Evolutionary conservation across 192 early-diverging fungal genomes (phyloP), one percentile per base, ranked within the genome.

Genomic region (Podila clonocystis): DNA sequence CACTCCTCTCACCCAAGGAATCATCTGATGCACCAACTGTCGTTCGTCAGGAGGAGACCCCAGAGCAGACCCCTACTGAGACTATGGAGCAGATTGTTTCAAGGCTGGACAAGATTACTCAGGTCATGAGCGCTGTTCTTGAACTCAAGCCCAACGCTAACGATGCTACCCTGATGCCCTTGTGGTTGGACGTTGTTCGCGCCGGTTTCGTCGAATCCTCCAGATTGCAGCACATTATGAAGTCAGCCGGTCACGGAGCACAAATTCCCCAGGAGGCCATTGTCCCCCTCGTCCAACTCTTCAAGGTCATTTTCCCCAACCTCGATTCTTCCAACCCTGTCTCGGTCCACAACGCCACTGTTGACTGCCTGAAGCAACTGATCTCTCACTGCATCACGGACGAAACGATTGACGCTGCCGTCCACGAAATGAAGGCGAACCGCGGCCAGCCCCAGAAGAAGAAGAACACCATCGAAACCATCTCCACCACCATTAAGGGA

Each of bases 91-190:
- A 83, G 65, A 74, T 76, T 70, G 67, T 82, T 75, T 69, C 78
- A 67, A 65, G 87, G 77, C 70, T 87, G 72, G 55, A 84, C 83
- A 82, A 87, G 86, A 82, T 88, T 78, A 82, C 84, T 72, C 72
- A 74, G 76, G 73, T 85, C 80, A 68, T 85, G 78, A 70, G 77
- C 65, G 86, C 89, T 11, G 85, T 94, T 8, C 84, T 89, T n/a
- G 93, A 93, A 50, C 88, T 98, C 28, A 93, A 93, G 72, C 97
- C 97, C 58, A 93, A 93, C 78, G 85, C 88, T 50, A 93, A 92
- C 76, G 97, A 98, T 74, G 87, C 90, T n/a, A 85, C 88, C 59
- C 82, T 95, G 61, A 89, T 91, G 72, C 94, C 95, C 55, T 75
- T 93, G 19, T 97, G 96, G 96, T 85, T 97, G 58, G 88, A 91